Evolutionary conservation across 2,329 filamentous ascomycete genomes (phyloP).

Genomic region (Coleophoma crateriformis): DNA sequence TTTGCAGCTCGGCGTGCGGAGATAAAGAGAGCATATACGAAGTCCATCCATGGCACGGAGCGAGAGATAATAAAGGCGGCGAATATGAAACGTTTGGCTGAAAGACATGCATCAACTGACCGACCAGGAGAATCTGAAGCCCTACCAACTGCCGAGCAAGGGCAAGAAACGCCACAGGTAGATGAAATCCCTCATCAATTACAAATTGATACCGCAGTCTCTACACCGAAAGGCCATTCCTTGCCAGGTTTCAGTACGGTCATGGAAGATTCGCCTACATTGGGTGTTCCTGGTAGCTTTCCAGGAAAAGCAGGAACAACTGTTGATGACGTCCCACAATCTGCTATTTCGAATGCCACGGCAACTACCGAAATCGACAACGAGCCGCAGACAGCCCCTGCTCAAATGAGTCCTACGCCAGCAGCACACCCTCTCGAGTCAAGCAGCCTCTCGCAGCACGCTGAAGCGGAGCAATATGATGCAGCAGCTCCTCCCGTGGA

Average conservation of each 20-base stretch:
- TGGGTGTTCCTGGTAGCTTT: constrained; percentile 62
- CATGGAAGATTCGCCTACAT: constrained; percentile 52
- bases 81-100: constrained; percentile 30
- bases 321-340: constrained; percentile 45
- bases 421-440: constrained; percentile 2
- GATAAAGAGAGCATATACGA: constrained; percentile 81
- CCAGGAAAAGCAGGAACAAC: constrained; percentile 28
- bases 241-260: background rate
- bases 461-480: constrained; percentile 10
- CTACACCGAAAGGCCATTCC: constrained; percentile 6
- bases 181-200: constrained; percentile 9
- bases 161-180: background rate
- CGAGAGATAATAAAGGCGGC: constrained; percentile 40
- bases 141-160: background rate
- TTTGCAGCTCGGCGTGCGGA: constrained; percentile 77
- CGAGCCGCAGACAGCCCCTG: constrained; percentile 59
- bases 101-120: constrained; percentile 1
- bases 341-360: constrained; percentile 54
- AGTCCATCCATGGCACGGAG: constrained; percentile 72
- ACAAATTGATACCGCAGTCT: constrained; percentile 21
- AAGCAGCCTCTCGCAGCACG: constrained; percentile 15
- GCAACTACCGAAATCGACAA: constrained; percentile 65
- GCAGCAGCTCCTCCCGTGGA: too few species aligned
- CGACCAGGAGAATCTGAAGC: background rate
- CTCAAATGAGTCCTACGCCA: constrained; percentile 14